Evolutionary conservation across 768 basidiomycete genomes (phyloP).

Genomic region (Calvatia gigantea): DNA sequence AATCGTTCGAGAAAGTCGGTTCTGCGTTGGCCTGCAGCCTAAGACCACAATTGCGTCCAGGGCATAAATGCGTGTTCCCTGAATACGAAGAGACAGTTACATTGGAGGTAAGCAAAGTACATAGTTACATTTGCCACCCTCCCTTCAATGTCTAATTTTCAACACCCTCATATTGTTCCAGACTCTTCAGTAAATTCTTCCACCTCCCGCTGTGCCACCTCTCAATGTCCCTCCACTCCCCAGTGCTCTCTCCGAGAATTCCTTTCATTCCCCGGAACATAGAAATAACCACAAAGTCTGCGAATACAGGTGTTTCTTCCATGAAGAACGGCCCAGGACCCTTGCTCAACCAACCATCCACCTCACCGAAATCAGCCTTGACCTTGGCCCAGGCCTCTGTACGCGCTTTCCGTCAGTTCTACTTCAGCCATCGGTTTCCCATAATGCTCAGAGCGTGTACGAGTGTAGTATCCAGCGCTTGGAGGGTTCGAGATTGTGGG

Average conservation of each 20-base stretch:
- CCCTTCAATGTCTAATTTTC: too few relatives aligned
- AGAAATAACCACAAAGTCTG: conserved; percentile 33
- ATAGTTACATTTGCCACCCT: too few relatives aligned
- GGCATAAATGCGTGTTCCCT: too few relatives aligned
- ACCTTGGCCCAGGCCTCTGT: not conserved
- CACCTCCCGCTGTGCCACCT: conserved; percentile 36
- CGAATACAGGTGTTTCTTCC: conserved; percentile 21
- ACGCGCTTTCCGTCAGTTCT: not conserved
- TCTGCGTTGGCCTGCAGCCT: too few relatives aligned
- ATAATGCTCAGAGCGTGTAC: conserved; percentile 11
- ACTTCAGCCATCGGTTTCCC: not conserved
- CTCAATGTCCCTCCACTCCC: conserved; percentile 33
- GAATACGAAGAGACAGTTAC: too few relatives aligned
- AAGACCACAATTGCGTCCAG: too few relatives aligned
- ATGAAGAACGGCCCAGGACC: not conserved
- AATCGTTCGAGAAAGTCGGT: too few relatives aligned
- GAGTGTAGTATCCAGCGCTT: conserved; percentile 15
- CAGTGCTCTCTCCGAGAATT: conserved; percentile 25
- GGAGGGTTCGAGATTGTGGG: conserved; percentile 11
- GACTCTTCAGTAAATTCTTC: conserved; percentile 22
- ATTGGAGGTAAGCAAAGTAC: too few relatives aligned
- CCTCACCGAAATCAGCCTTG: not conserved
- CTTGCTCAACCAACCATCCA: conserved; percentile 7
- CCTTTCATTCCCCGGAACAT: conserved; percentile 26
- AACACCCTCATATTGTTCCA: conserved; percentile 14